phyloP scores from a whole-genome alignment of 257 asterid species.

The Coffea eugenioides region DNA sequence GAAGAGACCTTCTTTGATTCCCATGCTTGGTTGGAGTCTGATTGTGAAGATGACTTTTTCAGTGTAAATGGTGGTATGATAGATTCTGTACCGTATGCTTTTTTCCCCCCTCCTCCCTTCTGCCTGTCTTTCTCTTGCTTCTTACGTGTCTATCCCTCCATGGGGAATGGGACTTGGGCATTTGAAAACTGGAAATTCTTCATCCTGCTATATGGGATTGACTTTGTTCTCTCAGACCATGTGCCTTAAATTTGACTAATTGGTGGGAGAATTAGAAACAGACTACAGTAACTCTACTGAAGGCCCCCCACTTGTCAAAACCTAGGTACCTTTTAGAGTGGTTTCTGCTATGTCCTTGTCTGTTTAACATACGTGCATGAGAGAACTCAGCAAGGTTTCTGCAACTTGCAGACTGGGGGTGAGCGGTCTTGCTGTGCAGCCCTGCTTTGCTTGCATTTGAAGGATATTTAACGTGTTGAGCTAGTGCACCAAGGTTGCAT shows the following conservation, averaged over 20 bases:
- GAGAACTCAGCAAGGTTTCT: not conserved
- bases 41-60: constrained; percentile 70
- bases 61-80: constrained; percentile 84
- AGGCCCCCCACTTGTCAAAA: not conserved
- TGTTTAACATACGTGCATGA: not conserved
- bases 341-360: not conserved
- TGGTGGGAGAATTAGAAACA: not conserved
- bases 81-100: not conserved
- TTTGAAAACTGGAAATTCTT: not conserved
- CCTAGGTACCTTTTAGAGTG: not conserved
- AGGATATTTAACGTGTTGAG: not conserved
- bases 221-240: not conserved
- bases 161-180: not conserved
- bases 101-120: not conserved
- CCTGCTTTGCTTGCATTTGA: not conserved
- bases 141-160: not conserved
- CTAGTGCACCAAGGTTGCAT: not conserved
- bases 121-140: not conserved
- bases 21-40: constrained; percentile 76
- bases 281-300: not conserved
- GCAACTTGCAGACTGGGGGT: not conserved
- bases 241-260: not conserved
- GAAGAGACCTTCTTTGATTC: constrained; percentile 75
- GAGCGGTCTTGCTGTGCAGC: not conserved
- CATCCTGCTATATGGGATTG: not conserved